Evolutionary conservation across 1,284 basidiomycete genomes (phyloP), one percentile per base, ranked within the genome.

Genomic region (Irpex sp.): DNA sequence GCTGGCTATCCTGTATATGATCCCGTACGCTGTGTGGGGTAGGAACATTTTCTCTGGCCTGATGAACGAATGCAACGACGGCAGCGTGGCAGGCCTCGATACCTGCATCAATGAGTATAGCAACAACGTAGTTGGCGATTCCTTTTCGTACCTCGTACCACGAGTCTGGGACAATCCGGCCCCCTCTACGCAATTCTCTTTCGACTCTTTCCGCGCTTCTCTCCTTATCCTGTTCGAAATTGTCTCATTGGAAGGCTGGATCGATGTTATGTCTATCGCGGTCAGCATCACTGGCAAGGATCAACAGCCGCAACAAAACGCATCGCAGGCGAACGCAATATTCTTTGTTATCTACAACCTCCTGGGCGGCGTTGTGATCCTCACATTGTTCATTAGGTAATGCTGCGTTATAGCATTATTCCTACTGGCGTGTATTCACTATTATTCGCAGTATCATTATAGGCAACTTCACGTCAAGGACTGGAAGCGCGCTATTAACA

Each of bases 21-120:
- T 99, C 67, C 97, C 97, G 0, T 98, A 95, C 72, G 96, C 97
- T 3, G 90, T 98, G 1, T 98, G 97, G 96, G 97, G 95, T 4
- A 85, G 95, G 63, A 98, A 97, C 70, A 92, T 98, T 72, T 98
- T 98, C 75, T 81, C 89, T 0, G 95, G 95, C 5, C 78, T 89
- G 63, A 87, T 97, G 76, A 95, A 92, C 74, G 75, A 80, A 55
- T 99, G 97, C 80, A 98, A 94, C 71, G 95, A 98, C 71, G 73
- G 63, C 15, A 75, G 72, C 58, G 86, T 83, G 1, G 69, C 76
- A 36, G 90, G 85, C 3, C 81, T 88, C 37, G 71, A 71, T 6
- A 83, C 89, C 37, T 99, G 97, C 70, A 77, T 86, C 26, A 86
- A 87, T 69, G 95, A 97, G 76, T 98, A 84, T 74, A 74, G 80